Conservation (phyloP, 441 rosid species). For the Eutrema salsugineum region DNA sequence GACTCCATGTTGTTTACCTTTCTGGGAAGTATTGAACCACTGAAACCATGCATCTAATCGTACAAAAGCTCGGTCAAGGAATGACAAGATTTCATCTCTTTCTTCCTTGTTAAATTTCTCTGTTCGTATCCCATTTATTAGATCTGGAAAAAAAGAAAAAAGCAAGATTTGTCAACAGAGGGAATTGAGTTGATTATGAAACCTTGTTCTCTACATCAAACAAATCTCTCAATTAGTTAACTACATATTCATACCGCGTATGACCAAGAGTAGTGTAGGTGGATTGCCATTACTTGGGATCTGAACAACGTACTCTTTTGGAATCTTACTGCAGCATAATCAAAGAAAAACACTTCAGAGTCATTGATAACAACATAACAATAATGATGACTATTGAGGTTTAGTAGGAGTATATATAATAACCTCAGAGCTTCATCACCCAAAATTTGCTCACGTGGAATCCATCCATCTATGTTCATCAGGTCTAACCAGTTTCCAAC, state of each 20-base stretch:
- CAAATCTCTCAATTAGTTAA: too few relatives aligned
- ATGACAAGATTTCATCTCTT: conserved; percentile 61
- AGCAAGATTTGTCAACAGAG: neutral
- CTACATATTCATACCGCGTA: conserved; percentile 41
- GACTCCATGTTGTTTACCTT: conserved; percentile 47
- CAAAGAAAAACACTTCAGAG: neutral
- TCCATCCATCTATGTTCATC: conserved; percentile 52
- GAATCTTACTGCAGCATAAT: conserved; percentile 71
- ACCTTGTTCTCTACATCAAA: neutral
- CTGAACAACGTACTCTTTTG: conserved; percentile 82
- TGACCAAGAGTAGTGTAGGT: conserved; percentile 86
- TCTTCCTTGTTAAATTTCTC: conserved; percentile 59
- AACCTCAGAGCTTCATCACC: conserved; percentile 97
- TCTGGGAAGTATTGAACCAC: conserved; percentile 89
- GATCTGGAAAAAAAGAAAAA: conserved; percentile 36
- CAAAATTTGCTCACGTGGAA: conserved; percentile 92
- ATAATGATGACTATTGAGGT: conserved; percentile 7
- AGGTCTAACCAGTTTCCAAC: conserved; percentile 28
- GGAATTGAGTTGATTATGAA: neutral
- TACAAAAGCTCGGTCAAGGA: conserved; percentile 65
- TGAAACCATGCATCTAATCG: conserved; percentile 94
- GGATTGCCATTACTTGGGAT: conserved; percentile 91
- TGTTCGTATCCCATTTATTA: conserved; percentile 55
- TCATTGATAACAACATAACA: conserved; percentile 1
- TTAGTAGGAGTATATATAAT: neutral